Base-by-base conservation (phyloP, 805 yeast species). In the Monosporozyma servazzii region DNA sequence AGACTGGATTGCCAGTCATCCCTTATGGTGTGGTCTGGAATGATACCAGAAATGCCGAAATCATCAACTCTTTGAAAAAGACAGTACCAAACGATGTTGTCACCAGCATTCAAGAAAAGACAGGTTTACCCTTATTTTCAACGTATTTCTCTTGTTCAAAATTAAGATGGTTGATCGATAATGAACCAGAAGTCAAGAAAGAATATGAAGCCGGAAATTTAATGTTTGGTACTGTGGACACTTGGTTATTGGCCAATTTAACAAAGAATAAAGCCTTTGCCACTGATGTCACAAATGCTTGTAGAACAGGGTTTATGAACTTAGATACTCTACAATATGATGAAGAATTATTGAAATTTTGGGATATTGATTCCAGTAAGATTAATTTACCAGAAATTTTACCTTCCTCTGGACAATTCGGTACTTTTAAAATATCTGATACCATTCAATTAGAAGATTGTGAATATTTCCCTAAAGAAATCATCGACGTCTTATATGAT, bases 1-100 rank as follows among this genome's bases (percentile, higher is more conserved):
- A 74, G 49, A 88, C 96, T 2, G 96, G 96, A 41, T 71, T 73
- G 57, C 95, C 96, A 3, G 77, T 88, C 51, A 78, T 83, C 64
- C 84, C 86, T 65, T 71, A 71, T 51, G 97, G 96, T 62, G 88
- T 90, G 66, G 95, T 90, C 37, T 90, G 98, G 98, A 87, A 91
- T 55, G 98, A 90, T 71, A 86, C 95, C 41, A 79, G 98, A 64
- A 91, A 95, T 41, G 71, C 86, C 9, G 80, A 75, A 18, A 76
- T 86, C 47, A 89, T 88, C 49, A 78, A 78, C 55, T 78, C 81
- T 56, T 74, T 84, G 64, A 77, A 77, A 59, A 71, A 74, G 52
- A 73, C 74, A 58, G 75, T 78, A 25, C 74, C 82, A 25, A 75
- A 73, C 44, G 82, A 77, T 31, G 75, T 74, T 48, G 76, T 86